Base-by-base conservation (phyloP, 2,329 filamentous ascomycete genomes). In the Botryotinia calthae region DNA sequence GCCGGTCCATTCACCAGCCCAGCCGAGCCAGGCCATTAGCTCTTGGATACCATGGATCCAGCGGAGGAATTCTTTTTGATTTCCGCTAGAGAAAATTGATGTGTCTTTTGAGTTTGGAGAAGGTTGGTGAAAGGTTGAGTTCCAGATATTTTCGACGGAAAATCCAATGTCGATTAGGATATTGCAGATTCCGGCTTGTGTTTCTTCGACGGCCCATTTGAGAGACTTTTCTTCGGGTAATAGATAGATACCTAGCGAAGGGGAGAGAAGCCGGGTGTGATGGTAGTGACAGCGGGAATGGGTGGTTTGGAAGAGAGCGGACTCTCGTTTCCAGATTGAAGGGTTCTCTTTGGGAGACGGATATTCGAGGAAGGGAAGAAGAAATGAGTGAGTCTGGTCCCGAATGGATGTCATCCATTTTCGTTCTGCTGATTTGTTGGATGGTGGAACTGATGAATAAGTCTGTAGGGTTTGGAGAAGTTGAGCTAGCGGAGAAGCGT, bases 1-100 rank as follows among this genome's bases (percentile, higher is more conserved):
- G 14, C 80, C 79, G 1, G 81, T 79, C 77, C 83, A 85, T 77
- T 85, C 82, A 42, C 84, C 83, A 51, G 83, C 84, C 85, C 85
- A 87, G 8, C 85, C 85, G 0, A 86, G 79, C 85, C 85, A 87
- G 1, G 85, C 84, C 76, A 83, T 82, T 18, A 87, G 76, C 74
- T 85, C 82, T 63, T 83, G 80, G 6, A 79, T 34, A 22, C 78
- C 76, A 58, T 77, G 59, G 48, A 67, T 73, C 78, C 79, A 79
- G 18, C 74, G 69, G 18, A 22, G 48, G 6, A 85, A 73, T 25
- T 81, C 77, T 9, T 79, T 71, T n/a, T 5, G 65, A 20, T 67
- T 42, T 16, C 40, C 8, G 10, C 25, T 46, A n/a, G 6, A 2
- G 18, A 12, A 14, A 22, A 46, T 8, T 18, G 44, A n/a, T n/a